A percentile compares a stretch with the other conserved stretches of the same genome.
Conservation (phyloP, 176 grass and related monocot species). For the Rhynchospora pubera region DNA sequence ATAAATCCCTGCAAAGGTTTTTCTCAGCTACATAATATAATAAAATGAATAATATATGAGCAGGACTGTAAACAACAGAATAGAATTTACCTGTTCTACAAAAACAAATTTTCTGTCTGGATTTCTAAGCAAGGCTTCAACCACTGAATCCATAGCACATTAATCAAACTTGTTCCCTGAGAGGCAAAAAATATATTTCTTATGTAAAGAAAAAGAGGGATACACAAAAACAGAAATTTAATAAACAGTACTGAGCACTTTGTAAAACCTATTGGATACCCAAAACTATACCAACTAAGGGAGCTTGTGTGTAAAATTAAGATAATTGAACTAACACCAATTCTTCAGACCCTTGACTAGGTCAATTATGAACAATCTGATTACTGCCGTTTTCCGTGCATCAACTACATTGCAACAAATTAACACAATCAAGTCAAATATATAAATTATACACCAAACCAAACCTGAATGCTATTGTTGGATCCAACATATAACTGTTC, state of each 20-base stretch:
- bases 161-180: constrained; percentile 75
- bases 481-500: constrained; percentile 93
- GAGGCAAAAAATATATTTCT: not conserved
- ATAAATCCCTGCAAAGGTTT: constrained; percentile 61
- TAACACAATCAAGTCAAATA: not conserved
- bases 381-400: not conserved
- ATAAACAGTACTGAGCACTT: not conserved
- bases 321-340: not conserved
- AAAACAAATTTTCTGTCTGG: constrained; percentile 73
- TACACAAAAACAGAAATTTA: not conserved
- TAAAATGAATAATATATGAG: not conserved
- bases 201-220: not conserved
- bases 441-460: not conserved
- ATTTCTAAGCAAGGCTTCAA: constrained; percentile 52
- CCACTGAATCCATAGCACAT: constrained; percentile 80
- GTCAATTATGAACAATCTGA: not conserved
- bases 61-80: not conserved
- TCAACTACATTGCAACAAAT: not conserved
- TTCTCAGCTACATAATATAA: not conserved
- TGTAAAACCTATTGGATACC: too few species aligned
- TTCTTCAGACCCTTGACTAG: not conserved
- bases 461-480: constrained; percentile 75
- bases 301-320: not conserved
- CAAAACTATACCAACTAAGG: too few species aligned
- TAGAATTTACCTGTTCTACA: constrained; percentile 52